phyloP scores from a whole-genome alignment of 805 yeast genomes.

The Kodamaea restingae region DNA sequence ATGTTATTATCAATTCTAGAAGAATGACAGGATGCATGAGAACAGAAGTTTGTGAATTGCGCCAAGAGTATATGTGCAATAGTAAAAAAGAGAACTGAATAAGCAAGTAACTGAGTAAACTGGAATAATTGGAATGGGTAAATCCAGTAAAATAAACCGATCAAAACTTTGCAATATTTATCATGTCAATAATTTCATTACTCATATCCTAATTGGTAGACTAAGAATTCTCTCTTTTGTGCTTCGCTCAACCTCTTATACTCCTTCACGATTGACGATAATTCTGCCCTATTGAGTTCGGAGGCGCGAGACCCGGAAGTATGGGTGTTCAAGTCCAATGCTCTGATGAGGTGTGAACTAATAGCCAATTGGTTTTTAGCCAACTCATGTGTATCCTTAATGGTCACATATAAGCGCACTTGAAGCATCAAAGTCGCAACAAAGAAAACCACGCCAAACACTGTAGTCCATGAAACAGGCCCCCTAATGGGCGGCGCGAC shows the following conservation, averaged over 20 bases:
- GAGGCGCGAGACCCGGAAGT: neutral
- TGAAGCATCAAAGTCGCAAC: slow-evolving; percentile 20
- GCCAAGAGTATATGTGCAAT: no score
- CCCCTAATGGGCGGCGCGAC: neutral
- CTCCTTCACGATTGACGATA: neutral
- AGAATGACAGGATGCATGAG: no score
- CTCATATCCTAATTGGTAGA: neutral
- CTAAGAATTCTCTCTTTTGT: slow-evolving; percentile 1
- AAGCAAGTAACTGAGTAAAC: no score
- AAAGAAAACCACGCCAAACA: slow-evolving; percentile 18
- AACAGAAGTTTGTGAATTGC: no score
- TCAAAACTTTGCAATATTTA: no score
- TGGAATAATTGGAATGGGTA: no score
- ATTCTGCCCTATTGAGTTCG: neutral
- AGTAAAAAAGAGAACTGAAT: no score
- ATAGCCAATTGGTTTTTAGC: slow-evolving; percentile 16
- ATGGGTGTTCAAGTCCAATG: neutral
- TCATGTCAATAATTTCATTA: neutral
- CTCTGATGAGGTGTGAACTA: slow-evolving; percentile 14
- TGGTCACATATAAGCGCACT: slow-evolving; percentile 14
- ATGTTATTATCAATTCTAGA: no score
- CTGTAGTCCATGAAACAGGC: slow-evolving; percentile 1
- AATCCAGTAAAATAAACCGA: no score
- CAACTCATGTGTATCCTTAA: slow-evolving; percentile 22
- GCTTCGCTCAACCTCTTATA: neutral